phyloP scores from a whole-genome alignment of 2,329 filamentous ascomycete species.

The Aspergillus brasiliensis region DNA sequence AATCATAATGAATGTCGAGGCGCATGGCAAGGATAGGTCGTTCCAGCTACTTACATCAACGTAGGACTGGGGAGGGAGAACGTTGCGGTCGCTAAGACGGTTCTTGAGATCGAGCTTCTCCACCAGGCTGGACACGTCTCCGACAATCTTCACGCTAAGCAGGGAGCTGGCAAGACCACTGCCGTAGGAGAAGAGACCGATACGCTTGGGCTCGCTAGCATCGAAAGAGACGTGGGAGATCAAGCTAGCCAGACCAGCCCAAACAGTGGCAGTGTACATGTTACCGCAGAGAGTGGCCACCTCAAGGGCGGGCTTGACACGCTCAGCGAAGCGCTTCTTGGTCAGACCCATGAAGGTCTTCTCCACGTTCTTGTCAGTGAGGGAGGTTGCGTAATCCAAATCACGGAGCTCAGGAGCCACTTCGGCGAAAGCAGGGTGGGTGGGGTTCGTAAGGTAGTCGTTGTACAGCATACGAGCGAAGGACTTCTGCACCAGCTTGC shows the following conservation, averaged over 20 bases:
- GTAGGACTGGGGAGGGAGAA: conserved; percentile 71
- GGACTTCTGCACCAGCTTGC: conserved; percentile 85
- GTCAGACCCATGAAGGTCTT: conserved; percentile 83
- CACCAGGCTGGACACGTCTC: conserved; percentile 68
- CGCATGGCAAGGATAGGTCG: conserved; percentile 1
- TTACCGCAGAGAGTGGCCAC: conserved; percentile 74
- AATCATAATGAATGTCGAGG: not conserved
- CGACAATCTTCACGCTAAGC: conserved; percentile 66
- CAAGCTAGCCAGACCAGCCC: conserved; percentile 60
- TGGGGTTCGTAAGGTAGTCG: conserved; percentile 74
- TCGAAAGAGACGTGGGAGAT: conserved; percentile 65
- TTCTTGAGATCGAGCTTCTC: conserved; percentile 70
- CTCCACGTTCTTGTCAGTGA: conserved; percentile 80
- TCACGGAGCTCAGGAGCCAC: conserved; percentile 75
- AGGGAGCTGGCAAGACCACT: conserved; percentile 75
- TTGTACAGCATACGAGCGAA: conserved; percentile 84
- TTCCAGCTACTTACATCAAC: conserved; percentile 62
- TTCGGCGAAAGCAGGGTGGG: conserved; percentile 68
- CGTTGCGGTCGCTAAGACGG: conserved; percentile 65
- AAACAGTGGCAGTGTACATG: conserved; percentile 65
- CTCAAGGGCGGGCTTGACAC: conserved; percentile 71
- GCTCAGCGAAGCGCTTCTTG: conserved; percentile 82
- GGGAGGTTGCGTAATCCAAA: conserved; percentile 75
- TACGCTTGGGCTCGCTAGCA: conserved; percentile 68
- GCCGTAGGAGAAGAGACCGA: conserved; percentile 78